Evolutionary conservation across 208 protist species (phyloP).

Genomic region (Sergeia podlipaevii): DNA sequence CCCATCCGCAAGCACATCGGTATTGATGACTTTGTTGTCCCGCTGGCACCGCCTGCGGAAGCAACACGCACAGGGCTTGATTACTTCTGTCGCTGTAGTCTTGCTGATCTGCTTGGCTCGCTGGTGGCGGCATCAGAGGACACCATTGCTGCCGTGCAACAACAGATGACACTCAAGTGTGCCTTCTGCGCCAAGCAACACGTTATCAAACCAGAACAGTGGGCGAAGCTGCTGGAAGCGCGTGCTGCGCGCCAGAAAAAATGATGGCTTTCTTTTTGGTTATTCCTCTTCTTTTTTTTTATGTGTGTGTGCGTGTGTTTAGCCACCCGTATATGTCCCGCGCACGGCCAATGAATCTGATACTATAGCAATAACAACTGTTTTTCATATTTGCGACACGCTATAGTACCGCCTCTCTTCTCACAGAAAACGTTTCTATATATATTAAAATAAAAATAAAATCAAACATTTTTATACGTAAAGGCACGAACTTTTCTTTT

Average conservation of each 20-base stretch:
- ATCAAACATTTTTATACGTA: too few relatives aligned
- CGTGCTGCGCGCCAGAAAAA: slow-evolving; percentile 1
- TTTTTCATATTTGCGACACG: too few relatives aligned
- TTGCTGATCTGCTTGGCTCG: slow-evolving; percentile 32
- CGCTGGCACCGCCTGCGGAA: slow-evolving; percentile 23
- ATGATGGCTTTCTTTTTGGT: too few relatives aligned
- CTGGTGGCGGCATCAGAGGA: slow-evolving; percentile 10
- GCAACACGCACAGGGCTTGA: slow-evolving; percentile 54
- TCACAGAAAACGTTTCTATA: too few relatives aligned
- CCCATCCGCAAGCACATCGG: slow-evolving; percentile 33
- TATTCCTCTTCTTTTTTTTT: too few relatives aligned
- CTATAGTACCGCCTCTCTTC: too few relatives aligned
- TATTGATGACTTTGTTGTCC: slow-evolving; percentile 18
- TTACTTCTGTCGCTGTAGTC: slow-evolving; percentile 82
- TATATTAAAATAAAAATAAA: too few relatives aligned
- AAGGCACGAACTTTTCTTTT: too few relatives aligned
- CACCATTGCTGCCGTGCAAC: neutral
- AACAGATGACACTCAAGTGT: slow-evolving; percentile 18
- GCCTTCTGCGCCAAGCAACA: slow-evolving; percentile 43
- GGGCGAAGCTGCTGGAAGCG: slow-evolving; percentile 21
- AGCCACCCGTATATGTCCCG: too few relatives aligned
- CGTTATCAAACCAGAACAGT: slow-evolving; percentile 23
- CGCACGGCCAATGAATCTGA: too few relatives aligned
- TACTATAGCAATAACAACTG: too few relatives aligned
- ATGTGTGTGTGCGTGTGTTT: too few relatives aligned